Evolutionary conservation across 2,329 filamentous ascomycete genomes (phyloP), one percentile per base, ranked within the genome.

Genomic region (Colletotrichum sp.): DNA sequence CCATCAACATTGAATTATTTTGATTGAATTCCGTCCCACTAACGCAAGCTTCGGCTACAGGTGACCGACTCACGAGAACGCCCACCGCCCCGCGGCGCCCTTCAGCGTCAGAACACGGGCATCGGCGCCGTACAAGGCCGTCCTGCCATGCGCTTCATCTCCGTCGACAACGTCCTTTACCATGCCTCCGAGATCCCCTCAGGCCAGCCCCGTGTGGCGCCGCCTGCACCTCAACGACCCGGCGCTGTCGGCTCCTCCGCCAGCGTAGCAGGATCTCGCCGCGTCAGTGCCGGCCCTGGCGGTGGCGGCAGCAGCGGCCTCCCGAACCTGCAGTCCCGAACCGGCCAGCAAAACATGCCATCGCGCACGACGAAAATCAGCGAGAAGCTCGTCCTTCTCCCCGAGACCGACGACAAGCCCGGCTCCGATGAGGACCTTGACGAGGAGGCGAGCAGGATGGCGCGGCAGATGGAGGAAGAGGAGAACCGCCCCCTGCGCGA

Each of bases 171-270:
- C 83, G 94, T 98, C 78, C 92, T 99, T 7, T 96, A 98, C 83
- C 95, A 98, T 87, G 94, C 96, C 75, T 97, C 95, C 66, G 96
- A 98, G 82, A 97, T 99, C 55, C 97, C 97, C 2, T 98, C 97
- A 1, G 96, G 96, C 81, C 96, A 98, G 84, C 95, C 95, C 72
- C 93, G 97, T 52, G 90, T 91, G 19, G 39, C 39, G 1, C 94
- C 94, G 2, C 93, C 92, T 8, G 87, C 88, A 34, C 85, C 88
- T 32, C 82, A 85, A 67, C 84, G 89, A 71, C 88, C 90, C 19
- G 81, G 84, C 81, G 88, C 82, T 79, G 87, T 82, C 84, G 91
- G 83, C 55, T 7, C 36, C 12, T 52, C 44, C 22, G 25, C 55
- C 9, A 59, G 48, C 30, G 39, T 34, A 13, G 30, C 73, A 34